Percentiles rank a stretch among this genome's conserved stretches.
phyloP scores from a whole-genome alignment of 2,329 filamentous ascomycete species.

The Grosmannia penicillata region DNA sequence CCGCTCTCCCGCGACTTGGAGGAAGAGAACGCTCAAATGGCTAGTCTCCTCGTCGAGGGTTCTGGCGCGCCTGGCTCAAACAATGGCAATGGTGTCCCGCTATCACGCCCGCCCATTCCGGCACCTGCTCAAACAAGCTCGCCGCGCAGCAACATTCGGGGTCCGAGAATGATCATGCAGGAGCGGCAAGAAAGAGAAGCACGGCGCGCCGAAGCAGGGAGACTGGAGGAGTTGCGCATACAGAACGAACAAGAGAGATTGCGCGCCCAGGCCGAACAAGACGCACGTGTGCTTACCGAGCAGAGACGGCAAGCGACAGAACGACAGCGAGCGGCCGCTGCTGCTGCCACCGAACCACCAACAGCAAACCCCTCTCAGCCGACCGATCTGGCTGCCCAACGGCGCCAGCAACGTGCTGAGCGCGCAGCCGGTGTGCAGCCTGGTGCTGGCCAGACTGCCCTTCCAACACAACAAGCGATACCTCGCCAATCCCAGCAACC shows the following conservation, averaged over 20 bases:
- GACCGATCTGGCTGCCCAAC: conserved; percentile 19
- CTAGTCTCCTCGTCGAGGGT: conserved; percentile 54
- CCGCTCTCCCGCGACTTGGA: conserved; percentile 69
- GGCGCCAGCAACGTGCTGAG: conserved; percentile 20
- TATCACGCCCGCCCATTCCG: conserved; percentile 27
- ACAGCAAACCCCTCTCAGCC: conserved; percentile 10
- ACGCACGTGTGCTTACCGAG: conserved; percentile 39
- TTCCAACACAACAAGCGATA: conserved; percentile 4
- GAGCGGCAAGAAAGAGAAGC: conserved; percentile 67
- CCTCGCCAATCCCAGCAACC: conserved; percentile 5
- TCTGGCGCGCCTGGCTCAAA: conserved; percentile 38
- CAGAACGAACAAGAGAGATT: conserved; percentile 50
- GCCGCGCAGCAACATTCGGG: conserved; percentile 52
- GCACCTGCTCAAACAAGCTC: conserved; percentile 37
- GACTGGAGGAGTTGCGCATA: no score
- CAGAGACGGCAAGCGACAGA: conserved; percentile 22
- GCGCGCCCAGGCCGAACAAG: conserved; percentile 42
- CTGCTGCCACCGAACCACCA: conserved; percentile 13
- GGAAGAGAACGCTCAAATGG: conserved; percentile 88
- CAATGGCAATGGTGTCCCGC: conserved; percentile 32
- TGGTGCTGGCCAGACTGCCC: background rate
- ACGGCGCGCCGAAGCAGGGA: conserved; percentile 51
- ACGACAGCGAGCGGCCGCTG: conserved; percentile 20
- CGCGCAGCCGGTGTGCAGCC: conserved; percentile 7
- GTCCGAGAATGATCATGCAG: conserved; percentile 84